A percentile compares a stretch with the other conserved stretches of the same genome.
Evolutionary conservation across 768 basidiomycete species (phyloP).

Genomic region (Collybia mongolica): DNA sequence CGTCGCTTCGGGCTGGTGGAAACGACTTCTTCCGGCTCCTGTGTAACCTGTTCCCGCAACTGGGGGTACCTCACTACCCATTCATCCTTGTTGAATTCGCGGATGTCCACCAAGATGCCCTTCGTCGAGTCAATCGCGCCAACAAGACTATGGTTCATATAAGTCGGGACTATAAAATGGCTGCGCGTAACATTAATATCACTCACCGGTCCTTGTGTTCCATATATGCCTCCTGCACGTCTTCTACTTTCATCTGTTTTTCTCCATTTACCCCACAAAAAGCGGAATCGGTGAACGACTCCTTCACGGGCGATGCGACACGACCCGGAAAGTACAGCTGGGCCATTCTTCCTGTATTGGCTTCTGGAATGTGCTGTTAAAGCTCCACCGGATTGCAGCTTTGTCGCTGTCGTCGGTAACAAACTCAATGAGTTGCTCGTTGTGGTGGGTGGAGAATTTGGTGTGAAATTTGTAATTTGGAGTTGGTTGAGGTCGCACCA

Average conservation of each 20-base stretch:
- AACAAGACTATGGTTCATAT: constrained; percentile 53
- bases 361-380: constrained; percentile 2
- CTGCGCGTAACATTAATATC: background rate
- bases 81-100: constrained; percentile 78
- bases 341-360: constrained; percentile 30
- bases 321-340: constrained; percentile 38
- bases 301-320: constrained; percentile 31
- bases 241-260: constrained; percentile 57
- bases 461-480: constrained; percentile 8
- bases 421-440: constrained; percentile 7
- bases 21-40: constrained; percentile 22
- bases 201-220: constrained; percentile 74
- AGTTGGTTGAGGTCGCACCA: background rate
- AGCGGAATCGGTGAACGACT: constrained; percentile 27
- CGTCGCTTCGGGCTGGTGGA: constrained; percentile 32
- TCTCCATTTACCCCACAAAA: constrained; percentile 30
- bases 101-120: constrained; percentile 65
- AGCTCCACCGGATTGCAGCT: constrained; percentile 1
- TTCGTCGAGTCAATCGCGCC: constrained; percentile 75
- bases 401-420: constrained; percentile 8
- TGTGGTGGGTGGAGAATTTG: background rate
- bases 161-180: constrained; percentile 2
- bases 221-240: constrained; percentile 75
- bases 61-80: constrained; percentile 92
- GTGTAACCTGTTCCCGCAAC: constrained; percentile 45